phyloP scores from a whole-genome alignment of 2,329 filamentous ascomycete species.

The Colletotrichum sp. region DNA sequence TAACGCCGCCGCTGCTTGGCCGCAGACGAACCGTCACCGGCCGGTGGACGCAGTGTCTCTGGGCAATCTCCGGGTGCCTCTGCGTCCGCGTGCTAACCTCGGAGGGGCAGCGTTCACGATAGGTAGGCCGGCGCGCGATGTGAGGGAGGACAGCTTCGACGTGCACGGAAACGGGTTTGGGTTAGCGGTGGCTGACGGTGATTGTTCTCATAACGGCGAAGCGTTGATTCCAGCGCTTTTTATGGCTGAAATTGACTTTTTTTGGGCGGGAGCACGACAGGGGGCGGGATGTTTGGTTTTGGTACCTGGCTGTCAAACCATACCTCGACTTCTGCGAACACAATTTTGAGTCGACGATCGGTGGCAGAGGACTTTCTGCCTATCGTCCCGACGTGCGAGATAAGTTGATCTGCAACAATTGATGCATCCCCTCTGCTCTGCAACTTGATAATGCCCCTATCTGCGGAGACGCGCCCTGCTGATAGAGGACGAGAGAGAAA shows the following conservation, averaged over 20 bases:
- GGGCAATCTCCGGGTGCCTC: not conserved
- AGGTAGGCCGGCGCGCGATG: not conserved
- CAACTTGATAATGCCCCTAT: not conserved
- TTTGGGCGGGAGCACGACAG: not conserved
- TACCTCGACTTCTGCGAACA: not conserved
- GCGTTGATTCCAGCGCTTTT: not conserved
- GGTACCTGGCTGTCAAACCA: not conserved
- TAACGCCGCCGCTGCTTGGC: not conserved
- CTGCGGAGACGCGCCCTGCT: not conserved
- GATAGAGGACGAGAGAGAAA: not conserved
- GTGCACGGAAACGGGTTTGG: not conserved
- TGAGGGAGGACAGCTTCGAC: not conserved
- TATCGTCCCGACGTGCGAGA: not conserved
- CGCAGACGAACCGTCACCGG: not conserved
- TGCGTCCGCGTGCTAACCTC: not conserved
- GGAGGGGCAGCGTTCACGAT: not conserved
- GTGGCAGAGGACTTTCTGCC: not conserved
- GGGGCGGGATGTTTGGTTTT: not conserved
- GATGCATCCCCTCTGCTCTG: not conserved
- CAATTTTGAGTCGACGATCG: not conserved
- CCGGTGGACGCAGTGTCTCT: not conserved
- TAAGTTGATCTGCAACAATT: not conserved
- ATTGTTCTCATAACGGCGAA: not conserved
- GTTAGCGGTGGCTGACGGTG: not conserved
- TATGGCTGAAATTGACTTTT: not conserved